Evolutionary conservation across 1,139 yeast genomes (phyloP).

Genomic region (Diutina neorugosa): DNA sequence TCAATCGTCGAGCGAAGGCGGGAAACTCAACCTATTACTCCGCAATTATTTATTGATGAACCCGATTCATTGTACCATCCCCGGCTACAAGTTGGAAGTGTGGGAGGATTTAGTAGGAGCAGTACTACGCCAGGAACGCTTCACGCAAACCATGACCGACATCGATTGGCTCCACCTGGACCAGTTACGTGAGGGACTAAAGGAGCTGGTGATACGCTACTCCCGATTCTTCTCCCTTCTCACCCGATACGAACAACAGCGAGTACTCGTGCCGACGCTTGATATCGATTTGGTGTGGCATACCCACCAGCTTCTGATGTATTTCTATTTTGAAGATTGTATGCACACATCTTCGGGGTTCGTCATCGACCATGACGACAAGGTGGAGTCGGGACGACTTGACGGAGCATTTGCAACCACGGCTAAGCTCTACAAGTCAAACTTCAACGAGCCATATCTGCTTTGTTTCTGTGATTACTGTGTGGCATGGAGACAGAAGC

Average conservation of each 20-base stretch:
- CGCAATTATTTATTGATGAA: conserved; percentile 12
- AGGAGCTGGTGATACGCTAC: conserved; percentile 15
- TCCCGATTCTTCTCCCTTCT: conserved; percentile 15
- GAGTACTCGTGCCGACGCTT: conserved; percentile 22
- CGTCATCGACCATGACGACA: conserved; percentile 20
- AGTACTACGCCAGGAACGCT: conserved; percentile 19
- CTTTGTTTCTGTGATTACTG: conserved; percentile 20
- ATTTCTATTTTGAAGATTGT: conserved; percentile 15
- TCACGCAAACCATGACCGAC: conserved; percentile 18
- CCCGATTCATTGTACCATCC: conserved; percentile 13
- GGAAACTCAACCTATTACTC: conserved; percentile 4
- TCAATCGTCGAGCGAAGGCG: background rate
- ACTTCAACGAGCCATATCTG: conserved; percentile 14
- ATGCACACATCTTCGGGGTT: conserved; percentile 5
- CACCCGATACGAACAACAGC: conserved; percentile 6
- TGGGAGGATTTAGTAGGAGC: conserved; percentile 22
- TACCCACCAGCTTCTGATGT: conserved; percentile 22
- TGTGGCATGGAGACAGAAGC: conserved; percentile 5
- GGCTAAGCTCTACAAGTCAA: conserved; percentile 11
- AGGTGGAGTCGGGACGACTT: conserved; percentile 13
- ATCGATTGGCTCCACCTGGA: conserved; percentile 19
- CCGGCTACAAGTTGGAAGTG: conserved; percentile 9
- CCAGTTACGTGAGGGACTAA: conserved; percentile 11
- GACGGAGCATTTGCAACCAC: conserved; percentile 14
- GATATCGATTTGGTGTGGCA: conserved; percentile 31